Percentiles rank a stretch among this genome's conserved stretches.
These are phyloP conservation scores for Phialemoniopsis sp. DNA, from an alignment of 2,329 filamentous ascomycete genomes.

Conservation along the genomic window DNA sequence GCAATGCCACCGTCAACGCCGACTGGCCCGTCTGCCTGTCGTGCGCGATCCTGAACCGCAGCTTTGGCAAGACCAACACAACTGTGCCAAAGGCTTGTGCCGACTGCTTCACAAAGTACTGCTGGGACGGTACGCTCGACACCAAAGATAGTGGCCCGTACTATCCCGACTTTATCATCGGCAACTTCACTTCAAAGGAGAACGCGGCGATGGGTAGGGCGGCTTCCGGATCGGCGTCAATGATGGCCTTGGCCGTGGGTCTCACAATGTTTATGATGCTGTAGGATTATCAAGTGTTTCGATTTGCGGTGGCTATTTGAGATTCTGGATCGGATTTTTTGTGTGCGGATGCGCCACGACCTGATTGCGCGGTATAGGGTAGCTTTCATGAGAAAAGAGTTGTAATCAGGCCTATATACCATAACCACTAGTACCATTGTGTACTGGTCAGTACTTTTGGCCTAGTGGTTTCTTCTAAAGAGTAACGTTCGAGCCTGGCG, in stretches of 20 bases:
- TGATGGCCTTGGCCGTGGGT: constrained; percentile 5
- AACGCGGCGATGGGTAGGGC: constrained; percentile 4
- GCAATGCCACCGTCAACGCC: constrained; percentile 69
- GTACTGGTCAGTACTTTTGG: too few relatives aligned
- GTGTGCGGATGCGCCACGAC: too few relatives aligned
- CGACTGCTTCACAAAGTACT: constrained; percentile 76
- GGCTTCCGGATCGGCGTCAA: constrained; percentile 2
- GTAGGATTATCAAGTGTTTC: too few relatives aligned
- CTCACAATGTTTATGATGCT: too few relatives aligned
- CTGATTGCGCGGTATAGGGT: too few relatives aligned
- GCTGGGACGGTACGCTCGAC: constrained; percentile 78
- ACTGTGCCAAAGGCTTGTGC: constrained; percentile 67
- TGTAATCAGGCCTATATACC: too few relatives aligned
- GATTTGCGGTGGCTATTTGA: too few relatives aligned
- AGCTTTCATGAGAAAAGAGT: too few relatives aligned
- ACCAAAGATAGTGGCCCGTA: constrained; percentile 15
- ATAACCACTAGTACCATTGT: too few relatives aligned
- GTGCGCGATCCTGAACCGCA: constrained; percentile 79
- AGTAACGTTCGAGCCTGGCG: too few relatives aligned
- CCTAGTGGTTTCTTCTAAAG: too few relatives aligned
- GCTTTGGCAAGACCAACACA: constrained; percentile 67
- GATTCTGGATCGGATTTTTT: too few relatives aligned
- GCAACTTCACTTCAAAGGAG: constrained; percentile 9
- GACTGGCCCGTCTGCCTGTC: constrained; percentile 82
- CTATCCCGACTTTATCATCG: constrained; percentile 22